Evolutionary conservation across 2,329 filamentous ascomycete species (phyloP), one percentile per base, ranked within the genome.

Genomic region (Rhytidhysteron rufulum): DNA sequence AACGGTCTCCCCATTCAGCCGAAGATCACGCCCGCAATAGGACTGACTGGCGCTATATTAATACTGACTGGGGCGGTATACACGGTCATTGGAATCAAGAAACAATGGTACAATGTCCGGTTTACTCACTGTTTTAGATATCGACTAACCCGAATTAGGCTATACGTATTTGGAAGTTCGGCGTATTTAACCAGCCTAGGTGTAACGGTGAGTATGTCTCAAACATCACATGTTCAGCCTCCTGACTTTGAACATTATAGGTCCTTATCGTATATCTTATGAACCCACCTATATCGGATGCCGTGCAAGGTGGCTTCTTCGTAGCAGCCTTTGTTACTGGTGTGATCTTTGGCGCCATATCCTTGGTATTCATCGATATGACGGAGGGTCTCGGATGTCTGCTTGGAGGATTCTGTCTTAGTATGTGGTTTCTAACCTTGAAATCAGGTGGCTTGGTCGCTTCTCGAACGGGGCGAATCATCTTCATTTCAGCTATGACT

Each of bases 181-280:
- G 86, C 80, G 4, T 90, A 86, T 53, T 71, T 93, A 19, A 75
- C 79, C 17, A 78, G 82, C 32, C 68, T 96, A 25, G 82, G 85
- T 13, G 82, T 93, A 10, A 80, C 85, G 0, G 85, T 71, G 45
- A 48, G 65, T 54, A 21, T 10, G 5, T 20, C 13, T 21, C 17
- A 32, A 15, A 20, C 20, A 18, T 31, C 25, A 4, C 29, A 11
- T 19, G 20, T 5, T 15, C 15, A 16, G 20, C 35, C 22, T 30
- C 39, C 35, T 40, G 27, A 40, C 21, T 40, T 41, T n/a, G 27
- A 42, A 31, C 18, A 27, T 31, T 35, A n/a, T 33, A 70, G 58
- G 71, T 95, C 2, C 72, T 97, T 17, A 88, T 96, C 40, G 66
- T 95, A 32, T 96, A 96, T 60, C 83, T 96, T 29, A 93, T 94